phyloP scores from a whole-genome alignment of 78 protist species.

The Dictyostelium firmibasis region DNA sequence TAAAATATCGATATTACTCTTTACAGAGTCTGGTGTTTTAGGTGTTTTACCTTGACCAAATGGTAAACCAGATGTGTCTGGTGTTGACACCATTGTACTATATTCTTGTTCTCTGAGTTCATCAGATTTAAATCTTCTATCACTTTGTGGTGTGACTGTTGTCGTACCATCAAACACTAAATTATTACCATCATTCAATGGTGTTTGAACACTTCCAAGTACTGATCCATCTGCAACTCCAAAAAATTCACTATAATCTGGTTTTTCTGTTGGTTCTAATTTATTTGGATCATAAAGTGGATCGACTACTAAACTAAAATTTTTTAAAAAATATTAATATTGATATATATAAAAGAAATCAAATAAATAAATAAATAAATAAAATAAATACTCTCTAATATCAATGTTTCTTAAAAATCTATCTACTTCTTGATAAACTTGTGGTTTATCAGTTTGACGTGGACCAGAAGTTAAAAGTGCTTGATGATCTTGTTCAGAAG shows the following conservation, averaged over 20 bases:
- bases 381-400: slow-evolving; percentile 16
- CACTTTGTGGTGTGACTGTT: not conserved
- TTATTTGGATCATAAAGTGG: slow-evolving; percentile 54
- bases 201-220: not conserved
- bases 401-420: slow-evolving; percentile 35
- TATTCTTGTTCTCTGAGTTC: slow-evolving; percentile 27
- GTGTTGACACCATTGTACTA: not conserved
- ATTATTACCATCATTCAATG: not conserved
- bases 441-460: not conserved
- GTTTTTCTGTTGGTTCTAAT: slow-evolving; percentile 1
- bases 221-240: not conserved
- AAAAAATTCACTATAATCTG: not conserved
- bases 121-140: not conserved
- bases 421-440: slow-evolving; percentile 13
- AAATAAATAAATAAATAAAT: not conserved
- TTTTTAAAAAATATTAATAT: not conserved
- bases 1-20: not conserved
- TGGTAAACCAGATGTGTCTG: not conserved
- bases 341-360: not conserved
- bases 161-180: not conserved
- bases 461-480: not conserved
- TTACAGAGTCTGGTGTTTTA: not conserved
- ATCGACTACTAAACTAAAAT: slow-evolving; percentile 54
- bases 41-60: not conserved
- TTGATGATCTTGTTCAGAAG: slow-evolving; percentile 34